phyloP scores from a whole-genome alignment of 108 stramenopile genomes.

The Stephanodiscus triporus region DNA sequence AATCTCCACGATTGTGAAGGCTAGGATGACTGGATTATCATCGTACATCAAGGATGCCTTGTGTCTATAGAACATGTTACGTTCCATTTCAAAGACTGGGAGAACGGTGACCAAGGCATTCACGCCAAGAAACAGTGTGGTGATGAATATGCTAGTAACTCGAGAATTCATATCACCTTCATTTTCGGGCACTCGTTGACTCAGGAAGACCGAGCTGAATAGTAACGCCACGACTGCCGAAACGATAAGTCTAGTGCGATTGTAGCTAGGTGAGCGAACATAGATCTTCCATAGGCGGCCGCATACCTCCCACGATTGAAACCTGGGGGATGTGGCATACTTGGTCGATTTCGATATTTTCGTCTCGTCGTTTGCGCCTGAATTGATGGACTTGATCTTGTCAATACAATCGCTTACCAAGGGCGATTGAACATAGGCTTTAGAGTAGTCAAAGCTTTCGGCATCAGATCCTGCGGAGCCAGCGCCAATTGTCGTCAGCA shows the following conservation, averaged over 20 bases:
- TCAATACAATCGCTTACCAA: conserved; percentile 44
- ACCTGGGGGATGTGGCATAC: conserved; percentile 51
- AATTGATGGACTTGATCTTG: conserved; percentile 43
- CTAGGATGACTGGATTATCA: conserved; percentile 38
- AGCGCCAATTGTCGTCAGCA: conserved; percentile 59
- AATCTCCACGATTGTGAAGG: conserved; percentile 64
- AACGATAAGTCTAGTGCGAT: conserved; percentile 55
- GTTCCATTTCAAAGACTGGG: conserved; percentile 68
- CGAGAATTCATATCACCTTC: conserved; percentile 66
- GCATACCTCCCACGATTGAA: conserved; percentile 49
- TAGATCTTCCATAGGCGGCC: conserved; percentile 57
- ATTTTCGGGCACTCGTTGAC: conserved; percentile 42
- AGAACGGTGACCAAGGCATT: conserved; percentile 67
- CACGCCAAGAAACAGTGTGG: conserved; percentile 59
- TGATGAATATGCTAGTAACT: conserved; percentile 66
- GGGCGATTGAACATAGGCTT: conserved; percentile 48
- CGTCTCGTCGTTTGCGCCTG: conserved; percentile 38
- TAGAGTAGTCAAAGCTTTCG: conserved; percentile 56
- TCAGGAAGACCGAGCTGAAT: conserved; percentile 64
- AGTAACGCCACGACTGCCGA: conserved; percentile 59
- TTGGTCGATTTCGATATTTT: conserved; percentile 43
- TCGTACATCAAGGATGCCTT: conserved; percentile 75
- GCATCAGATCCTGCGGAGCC: conserved; percentile 29
- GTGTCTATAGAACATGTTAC: conserved; percentile 82
- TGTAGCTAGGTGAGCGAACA: conserved; percentile 68